Evolutionary conservation across 495 filamentous ascomycete genomes (phyloP).

Genomic region (Geopyxis carbonaria): DNA sequence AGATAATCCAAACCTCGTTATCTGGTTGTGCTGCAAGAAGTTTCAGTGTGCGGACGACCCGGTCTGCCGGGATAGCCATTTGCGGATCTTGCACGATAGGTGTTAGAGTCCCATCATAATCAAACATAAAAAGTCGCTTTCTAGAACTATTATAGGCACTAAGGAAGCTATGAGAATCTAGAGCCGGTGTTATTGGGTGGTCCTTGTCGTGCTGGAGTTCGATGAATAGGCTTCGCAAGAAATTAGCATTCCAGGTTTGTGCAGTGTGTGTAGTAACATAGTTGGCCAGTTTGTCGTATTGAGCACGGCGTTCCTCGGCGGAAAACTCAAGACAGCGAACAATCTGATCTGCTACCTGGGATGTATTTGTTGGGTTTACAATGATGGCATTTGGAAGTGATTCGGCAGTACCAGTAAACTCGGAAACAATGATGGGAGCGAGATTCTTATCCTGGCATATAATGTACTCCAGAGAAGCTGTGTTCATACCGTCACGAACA

Average conservation of each 20-base stretch:
- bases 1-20: constrained; percentile 96
- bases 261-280: constrained; percentile 74
- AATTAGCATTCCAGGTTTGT: constrained; percentile 62
- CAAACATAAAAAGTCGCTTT: constrained; percentile 85
- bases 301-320: constrained; percentile 37
- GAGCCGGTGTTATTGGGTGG: constrained; percentile 56
- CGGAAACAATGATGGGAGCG: constrained; percentile 77
- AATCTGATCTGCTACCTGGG: constrained; percentile 63
- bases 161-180: constrained; percentile 54
- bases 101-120: constrained; percentile 96
- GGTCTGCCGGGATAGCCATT: constrained; percentile 70
- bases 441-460: constrained; percentile 72
- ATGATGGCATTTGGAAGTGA: constrained; percentile 70
- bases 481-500: constrained; percentile 92
- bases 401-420: constrained; percentile 87
- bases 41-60: constrained; percentile 60
- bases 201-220: constrained; percentile 62
- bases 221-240: constrained; percentile 53
- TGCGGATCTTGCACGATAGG: constrained; percentile 82
- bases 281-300: constrained; percentile 50
- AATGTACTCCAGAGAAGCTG: constrained; percentile 81
- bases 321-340: constrained; percentile 61
- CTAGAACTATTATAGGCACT: constrained; percentile 50
- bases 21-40: constrained; percentile 56
- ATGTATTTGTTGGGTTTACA: constrained; percentile 85